Evolutionary conservation across 1,139 yeast species (phyloP).

Genomic region (Scheffersomyces lignicola): DNA sequence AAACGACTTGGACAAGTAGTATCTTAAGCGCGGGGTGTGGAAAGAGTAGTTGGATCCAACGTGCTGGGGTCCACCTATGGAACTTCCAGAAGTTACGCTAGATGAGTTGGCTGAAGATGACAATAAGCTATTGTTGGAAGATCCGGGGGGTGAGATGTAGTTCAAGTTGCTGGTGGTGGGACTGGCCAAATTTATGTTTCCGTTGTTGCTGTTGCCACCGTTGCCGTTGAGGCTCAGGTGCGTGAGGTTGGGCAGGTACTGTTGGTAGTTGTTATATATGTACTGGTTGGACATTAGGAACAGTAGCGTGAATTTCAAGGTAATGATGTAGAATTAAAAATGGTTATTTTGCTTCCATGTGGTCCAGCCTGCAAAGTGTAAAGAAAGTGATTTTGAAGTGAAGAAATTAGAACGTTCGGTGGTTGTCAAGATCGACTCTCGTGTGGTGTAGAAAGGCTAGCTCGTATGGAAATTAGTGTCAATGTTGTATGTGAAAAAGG

Average conservation of each 20-base stretch:
- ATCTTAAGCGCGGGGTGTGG: conserved; percentile 46
- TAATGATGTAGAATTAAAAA: background rate
- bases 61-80: conserved; percentile 13
- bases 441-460: no score
- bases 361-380: no score
- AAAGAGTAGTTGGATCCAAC: conserved; percentile 32
- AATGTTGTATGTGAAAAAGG: no score
- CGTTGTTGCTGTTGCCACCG: conserved; percentile 7
- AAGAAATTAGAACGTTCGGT: no score
- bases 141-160: conserved; percentile 14
- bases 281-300: conserved; percentile 35
- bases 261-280: conserved; percentile 32
- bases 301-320: background rate
- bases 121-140: conserved; percentile 27
- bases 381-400: background rate
- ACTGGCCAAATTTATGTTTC: conserved; percentile 16
- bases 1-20: conserved; percentile 57
- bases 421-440: no score
- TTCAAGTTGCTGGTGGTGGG: conserved; percentile 21
- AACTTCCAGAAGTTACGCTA: conserved; percentile 13
- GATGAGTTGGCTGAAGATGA: conserved; percentile 20
- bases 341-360: background rate
- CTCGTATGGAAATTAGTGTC: no score
- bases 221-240: conserved; percentile 12
- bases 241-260: conserved; percentile 35